phyloP scores from a whole-genome alignment of 495 filamentous ascomycete species.

The Hypomontagnella monticulosa region DNA sequence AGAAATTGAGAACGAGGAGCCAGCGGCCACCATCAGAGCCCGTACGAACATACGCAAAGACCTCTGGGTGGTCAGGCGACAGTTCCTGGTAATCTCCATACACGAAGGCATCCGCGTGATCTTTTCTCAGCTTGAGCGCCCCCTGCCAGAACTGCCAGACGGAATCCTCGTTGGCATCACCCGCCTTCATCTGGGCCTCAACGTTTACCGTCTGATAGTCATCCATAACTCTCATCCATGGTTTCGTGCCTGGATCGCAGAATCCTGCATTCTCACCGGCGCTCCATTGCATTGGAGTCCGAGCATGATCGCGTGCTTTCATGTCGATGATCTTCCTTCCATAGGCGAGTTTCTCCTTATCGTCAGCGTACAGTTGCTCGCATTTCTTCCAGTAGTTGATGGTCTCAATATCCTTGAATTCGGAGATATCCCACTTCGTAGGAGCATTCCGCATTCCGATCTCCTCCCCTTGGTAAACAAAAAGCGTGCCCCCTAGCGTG shows the following conservation, averaged over 20 bases:
- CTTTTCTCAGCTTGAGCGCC: constrained; percentile 56
- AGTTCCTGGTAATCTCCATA: constrained; percentile 65
- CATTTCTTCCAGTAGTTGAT: constrained; percentile 67
- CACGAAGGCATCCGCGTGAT: constrained; percentile 65
- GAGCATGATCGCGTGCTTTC: constrained; percentile 68
- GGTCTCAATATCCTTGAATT: constrained; percentile 73
- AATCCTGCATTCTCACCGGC: constrained; percentile 63
- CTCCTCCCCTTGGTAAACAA: constrained; percentile 77
- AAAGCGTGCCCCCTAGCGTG: constrained; percentile 68
- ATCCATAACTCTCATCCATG: constrained; percentile 66
- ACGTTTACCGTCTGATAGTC: constrained; percentile 57
- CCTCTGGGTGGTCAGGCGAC: constrained; percentile 33
- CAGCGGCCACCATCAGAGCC: constrained; percentile 38
- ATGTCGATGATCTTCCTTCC: constrained; percentile 54
- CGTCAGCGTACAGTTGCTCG: constrained; percentile 30
- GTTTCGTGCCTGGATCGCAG: constrained; percentile 41
- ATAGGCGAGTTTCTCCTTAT: constrained; percentile 48
- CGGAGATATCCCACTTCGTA: constrained; percentile 63
- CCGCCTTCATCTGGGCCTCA: constrained; percentile 44
- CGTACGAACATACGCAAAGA: constrained; percentile 45
- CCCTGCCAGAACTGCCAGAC: constrained; percentile 60
- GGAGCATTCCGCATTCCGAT: constrained; percentile 71
- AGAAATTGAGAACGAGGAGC: constrained; percentile 45
- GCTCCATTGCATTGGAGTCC: constrained; percentile 72
- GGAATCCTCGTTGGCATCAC: constrained; percentile 42